Evolutionary conservation across 2,329 filamentous ascomycete genomes (phyloP).

Genomic region (Cladosporium sp.): DNA sequence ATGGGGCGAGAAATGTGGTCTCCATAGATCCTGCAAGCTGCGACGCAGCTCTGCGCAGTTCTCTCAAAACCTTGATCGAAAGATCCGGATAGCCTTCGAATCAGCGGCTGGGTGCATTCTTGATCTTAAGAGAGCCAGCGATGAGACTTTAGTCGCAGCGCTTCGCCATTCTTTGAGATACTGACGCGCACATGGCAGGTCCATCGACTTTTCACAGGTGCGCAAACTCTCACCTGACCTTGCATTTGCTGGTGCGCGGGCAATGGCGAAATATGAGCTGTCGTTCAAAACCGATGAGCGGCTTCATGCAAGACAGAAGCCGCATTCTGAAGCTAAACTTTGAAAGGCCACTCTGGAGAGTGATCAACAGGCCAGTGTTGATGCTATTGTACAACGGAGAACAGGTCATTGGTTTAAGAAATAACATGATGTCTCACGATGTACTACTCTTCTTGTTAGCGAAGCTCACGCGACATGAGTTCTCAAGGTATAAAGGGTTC

Average conservation of each 20-base stretch:
- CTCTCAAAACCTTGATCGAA: not conserved
- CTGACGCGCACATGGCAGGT: not conserved
- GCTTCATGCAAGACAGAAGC: too few species aligned
- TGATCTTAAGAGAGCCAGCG: not conserved
- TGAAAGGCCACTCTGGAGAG: too few species aligned
- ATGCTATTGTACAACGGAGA: too few species aligned
- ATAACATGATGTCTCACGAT: too few species aligned
- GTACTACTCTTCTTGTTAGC: too few species aligned
- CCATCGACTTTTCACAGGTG: not conserved
- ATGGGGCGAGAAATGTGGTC: too few species aligned
- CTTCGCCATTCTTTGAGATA: not conserved
- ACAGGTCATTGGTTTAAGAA: too few species aligned
- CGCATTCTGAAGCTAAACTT: too few species aligned
- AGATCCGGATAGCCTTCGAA: not conserved
- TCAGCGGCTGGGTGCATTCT: not conserved
- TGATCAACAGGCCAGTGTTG: too few species aligned
- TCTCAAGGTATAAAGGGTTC: too few species aligned
- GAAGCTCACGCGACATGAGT: too few species aligned
- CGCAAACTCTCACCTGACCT: not conserved
- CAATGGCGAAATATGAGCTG: not conserved
- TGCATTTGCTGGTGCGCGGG: not conserved
- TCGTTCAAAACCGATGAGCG: not conserved
- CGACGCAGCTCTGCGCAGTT: not conserved
- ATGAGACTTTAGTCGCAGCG: not conserved
- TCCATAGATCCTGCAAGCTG: too few species aligned